These are phyloP conservation scores for Phtheirospermum japonicum DNA, from an alignment of 257 asterid genomes.

Conservation along the genomic window DNA sequence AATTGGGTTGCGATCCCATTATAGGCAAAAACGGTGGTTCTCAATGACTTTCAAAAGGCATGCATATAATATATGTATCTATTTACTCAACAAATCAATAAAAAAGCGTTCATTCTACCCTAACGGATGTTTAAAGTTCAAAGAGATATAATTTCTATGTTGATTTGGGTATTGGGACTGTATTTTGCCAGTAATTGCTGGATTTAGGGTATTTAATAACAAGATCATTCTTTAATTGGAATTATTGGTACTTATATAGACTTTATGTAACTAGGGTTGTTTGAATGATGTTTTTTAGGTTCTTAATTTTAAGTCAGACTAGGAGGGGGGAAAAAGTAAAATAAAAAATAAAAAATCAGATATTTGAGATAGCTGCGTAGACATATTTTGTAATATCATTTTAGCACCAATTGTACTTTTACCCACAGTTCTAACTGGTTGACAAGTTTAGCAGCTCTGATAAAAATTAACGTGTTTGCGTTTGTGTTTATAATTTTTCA, in stretches of 20 bases:
- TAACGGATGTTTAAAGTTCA: background rate
- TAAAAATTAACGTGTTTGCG: background rate
- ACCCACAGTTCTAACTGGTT: background rate
- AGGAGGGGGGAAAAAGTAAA: background rate
- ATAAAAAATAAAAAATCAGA: background rate
- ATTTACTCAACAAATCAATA: background rate
- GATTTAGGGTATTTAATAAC: conserved; percentile 7
- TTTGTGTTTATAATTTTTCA: no score
- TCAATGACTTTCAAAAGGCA: conserved; percentile 96
- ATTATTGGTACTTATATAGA: background rate
- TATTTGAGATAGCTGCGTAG: background rate
- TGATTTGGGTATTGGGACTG: background rate
- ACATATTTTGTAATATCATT: background rate
- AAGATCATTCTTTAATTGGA: background rate
- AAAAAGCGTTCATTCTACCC: background rate
- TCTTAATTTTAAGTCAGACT: conserved; percentile 1
- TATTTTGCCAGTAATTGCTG: background rate
- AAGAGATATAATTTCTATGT: background rate
- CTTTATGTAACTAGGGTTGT: no score
- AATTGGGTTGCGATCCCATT: no score
- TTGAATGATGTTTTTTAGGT: no score
- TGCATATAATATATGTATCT: background rate
- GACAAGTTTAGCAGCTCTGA: background rate
- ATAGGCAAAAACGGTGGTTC: no score
- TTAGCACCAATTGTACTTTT: no score